A percentile compares a stretch with the other conserved stretches of the same genome.
phyloP scores from a whole-genome alignment of 2,329 filamentous ascomycete genomes.

The Onygena corvina region DNA sequence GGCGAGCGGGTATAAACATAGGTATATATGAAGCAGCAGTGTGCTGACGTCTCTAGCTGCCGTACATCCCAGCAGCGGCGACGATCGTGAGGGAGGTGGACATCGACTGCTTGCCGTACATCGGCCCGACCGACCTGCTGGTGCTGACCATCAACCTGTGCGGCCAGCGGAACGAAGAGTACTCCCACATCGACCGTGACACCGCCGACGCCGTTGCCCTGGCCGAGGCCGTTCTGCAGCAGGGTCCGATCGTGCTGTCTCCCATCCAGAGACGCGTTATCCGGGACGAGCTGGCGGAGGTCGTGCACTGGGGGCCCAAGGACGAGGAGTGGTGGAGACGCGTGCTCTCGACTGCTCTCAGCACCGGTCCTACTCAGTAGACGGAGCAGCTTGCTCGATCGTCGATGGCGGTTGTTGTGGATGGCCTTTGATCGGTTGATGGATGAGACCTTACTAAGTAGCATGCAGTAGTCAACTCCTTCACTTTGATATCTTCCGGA shows the following conservation, averaged over 20 bases:
- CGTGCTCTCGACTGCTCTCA: background rate
- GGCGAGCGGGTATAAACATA: background rate
- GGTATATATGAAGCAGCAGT: too few species aligned
- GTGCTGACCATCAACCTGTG: slow-evolving; percentile 11
- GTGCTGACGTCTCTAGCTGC: slow-evolving; percentile 1
- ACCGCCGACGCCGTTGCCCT: background rate
- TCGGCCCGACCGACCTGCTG: slow-evolving; percentile 9
- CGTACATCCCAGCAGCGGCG: slow-evolving; percentile 8
- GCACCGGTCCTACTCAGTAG: background rate
- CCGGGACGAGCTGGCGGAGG: background rate
- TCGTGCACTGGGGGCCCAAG: slow-evolving; percentile 1
- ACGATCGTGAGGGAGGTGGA: slow-evolving; percentile 4
- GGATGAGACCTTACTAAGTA: too few species aligned
- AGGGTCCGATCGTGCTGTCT: background rate
- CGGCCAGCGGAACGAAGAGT: slow-evolving; percentile 4
- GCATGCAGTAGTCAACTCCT: too few species aligned
- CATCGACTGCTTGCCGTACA: slow-evolving; percentile 8
- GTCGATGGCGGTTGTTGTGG: too few species aligned
- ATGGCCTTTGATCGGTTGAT: too few species aligned
- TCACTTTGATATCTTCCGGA: too few species aligned
- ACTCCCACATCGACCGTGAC: slow-evolving; percentile 1
- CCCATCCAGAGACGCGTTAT: background rate
- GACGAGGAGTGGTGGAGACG: slow-evolving; percentile 2
- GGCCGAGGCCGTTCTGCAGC: background rate
- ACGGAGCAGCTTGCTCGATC: background rate